These are phyloP conservation scores for Conticribra guillardii DNA, from an alignment of 108 stramenopile species.

Conservation along the genomic window DNA sequence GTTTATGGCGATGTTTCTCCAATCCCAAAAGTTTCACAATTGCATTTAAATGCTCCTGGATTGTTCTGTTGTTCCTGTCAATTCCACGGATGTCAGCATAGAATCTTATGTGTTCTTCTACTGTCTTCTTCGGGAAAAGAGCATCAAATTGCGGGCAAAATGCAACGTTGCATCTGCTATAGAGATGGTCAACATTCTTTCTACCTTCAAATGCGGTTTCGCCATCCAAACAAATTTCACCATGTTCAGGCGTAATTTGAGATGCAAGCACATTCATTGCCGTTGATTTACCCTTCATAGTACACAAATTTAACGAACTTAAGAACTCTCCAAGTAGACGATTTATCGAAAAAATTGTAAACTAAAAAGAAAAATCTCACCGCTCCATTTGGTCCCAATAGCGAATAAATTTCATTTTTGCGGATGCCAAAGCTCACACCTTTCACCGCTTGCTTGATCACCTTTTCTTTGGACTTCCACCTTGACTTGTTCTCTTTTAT, in stretches of 20 bases:
- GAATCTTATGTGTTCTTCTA: conserved; percentile 64
- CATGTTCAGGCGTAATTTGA: conserved; percentile 38
- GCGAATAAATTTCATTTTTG: conserved; percentile 20
- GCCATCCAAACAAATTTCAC: conserved; percentile 38
- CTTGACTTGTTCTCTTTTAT: conserved; percentile 2
- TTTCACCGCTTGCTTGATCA: conserved; percentile 41
- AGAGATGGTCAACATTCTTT: conserved; percentile 15
- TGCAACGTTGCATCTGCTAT: conserved; percentile 31
- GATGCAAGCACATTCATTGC: conserved; percentile 44
- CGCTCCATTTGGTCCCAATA: background rate
- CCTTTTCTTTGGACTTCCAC: background rate
- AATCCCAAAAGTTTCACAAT: conserved; percentile 31
- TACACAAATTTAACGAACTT: no score
- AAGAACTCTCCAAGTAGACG: background rate
- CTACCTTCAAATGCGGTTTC: background rate
- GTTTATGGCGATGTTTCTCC: conserved; percentile 24
- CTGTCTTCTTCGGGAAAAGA: conserved; percentile 59
- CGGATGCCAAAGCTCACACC: conserved; percentile 46
- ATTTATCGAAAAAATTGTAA: background rate
- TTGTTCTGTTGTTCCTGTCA: conserved; percentile 32
- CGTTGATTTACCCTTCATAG: conserved; percentile 49
- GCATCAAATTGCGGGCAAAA: conserved; percentile 73
- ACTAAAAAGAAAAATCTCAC: background rate
- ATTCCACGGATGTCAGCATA: conserved; percentile 55
- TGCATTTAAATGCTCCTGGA: conserved; percentile 35